A percentile compares a stretch with the other conserved stretches of the same genome.
phyloP scores from a whole-genome alignment of 169 alveolate genomes.

The Eimeria nieschulzi region DNA sequence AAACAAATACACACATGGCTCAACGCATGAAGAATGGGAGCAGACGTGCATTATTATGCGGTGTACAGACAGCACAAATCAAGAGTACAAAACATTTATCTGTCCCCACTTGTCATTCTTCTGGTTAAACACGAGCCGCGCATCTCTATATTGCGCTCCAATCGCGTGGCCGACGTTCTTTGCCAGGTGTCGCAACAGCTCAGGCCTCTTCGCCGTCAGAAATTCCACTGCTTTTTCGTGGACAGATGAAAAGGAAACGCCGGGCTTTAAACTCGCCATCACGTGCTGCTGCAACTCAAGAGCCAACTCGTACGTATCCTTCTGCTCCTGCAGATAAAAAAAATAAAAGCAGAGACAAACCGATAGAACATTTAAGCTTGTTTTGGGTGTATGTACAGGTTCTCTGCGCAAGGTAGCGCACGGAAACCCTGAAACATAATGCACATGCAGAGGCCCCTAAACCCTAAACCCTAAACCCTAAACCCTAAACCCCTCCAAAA shows the following conservation, averaged over 20 bases:
- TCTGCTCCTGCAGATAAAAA: slow-evolving; percentile 72
- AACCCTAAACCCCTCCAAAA: background rate
- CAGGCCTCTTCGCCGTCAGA: slow-evolving; percentile 71
- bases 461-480: background rate
- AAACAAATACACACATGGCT: too few relatives aligned
- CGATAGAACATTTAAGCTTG: background rate
- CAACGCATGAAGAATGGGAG: background rate
- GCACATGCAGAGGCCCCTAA: background rate
- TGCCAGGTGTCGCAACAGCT: slow-evolving; percentile 79
- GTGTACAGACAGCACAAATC: too few relatives aligned
- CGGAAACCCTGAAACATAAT: too few relatives aligned
- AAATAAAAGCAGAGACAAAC: background rate
- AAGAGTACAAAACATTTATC: background rate
- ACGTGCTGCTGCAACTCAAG: slow-evolving; percentile 71
- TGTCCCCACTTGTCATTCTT: slow-evolving; percentile 50
- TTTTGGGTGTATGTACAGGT: background rate
- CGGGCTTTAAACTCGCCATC: slow-evolving; percentile 66
- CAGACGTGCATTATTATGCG: background rate
- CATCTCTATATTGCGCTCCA: slow-evolving; percentile 89
- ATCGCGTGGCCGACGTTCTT: slow-evolving; percentile 88
- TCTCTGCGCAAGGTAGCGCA: too few relatives aligned
- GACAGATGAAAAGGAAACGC: slow-evolving; percentile 65
- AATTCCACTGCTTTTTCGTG: slow-evolving; percentile 67
- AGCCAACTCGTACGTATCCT: slow-evolving; percentile 69
- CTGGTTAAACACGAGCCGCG: slow-evolving; percentile 75